phyloP scores from a whole-genome alignment of 2,329 filamentous ascomycete genomes.

The Colletotrichum lindemuthianum region DNA sequence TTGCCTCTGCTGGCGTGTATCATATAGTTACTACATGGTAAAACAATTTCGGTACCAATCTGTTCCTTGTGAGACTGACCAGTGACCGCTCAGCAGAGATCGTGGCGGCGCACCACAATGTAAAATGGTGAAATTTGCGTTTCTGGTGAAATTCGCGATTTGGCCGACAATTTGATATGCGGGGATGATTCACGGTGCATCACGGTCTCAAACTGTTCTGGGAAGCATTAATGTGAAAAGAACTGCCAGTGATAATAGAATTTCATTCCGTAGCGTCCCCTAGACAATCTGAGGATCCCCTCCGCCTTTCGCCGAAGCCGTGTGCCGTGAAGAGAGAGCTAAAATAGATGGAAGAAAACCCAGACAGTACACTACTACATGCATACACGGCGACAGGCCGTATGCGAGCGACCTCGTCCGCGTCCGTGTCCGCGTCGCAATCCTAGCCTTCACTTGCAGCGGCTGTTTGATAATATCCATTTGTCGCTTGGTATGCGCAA shows the following conservation, averaged over 20 bases:
- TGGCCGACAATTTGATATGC: too few species aligned
- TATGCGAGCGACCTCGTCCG: too few species aligned
- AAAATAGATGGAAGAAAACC: background rate
- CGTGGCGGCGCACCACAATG: too few species aligned
- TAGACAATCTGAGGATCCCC: slow-evolving; percentile 37
- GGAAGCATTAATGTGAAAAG: too few species aligned
- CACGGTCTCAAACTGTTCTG: too few species aligned
- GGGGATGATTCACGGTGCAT: too few species aligned
- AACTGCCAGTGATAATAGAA: slow-evolving; percentile 1
- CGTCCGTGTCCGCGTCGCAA: slow-evolving; percentile 16
- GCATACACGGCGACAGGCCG: slow-evolving; percentile 28
- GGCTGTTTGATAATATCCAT: slow-evolving; percentile 26
- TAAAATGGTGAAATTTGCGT: too few species aligned
- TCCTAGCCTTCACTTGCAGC: slow-evolving; percentile 24
- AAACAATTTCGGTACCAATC: too few species aligned
- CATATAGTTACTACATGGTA: background rate
- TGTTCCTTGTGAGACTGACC: too few species aligned
- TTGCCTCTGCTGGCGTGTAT: slow-evolving; percentile 2
- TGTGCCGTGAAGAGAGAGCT: slow-evolving; percentile 36
- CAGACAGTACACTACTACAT: slow-evolving; percentile 37
- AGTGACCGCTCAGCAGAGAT: too few species aligned
- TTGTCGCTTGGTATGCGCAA: slow-evolving; percentile 34
- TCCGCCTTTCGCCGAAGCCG: slow-evolving; percentile 33
- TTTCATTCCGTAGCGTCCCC: slow-evolving; percentile 25
- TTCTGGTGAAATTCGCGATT: too few species aligned